phyloP scores from a whole-genome alignment of 495 filamentous ascomycete genomes.

The Hyaloscypha variabilis region DNA sequence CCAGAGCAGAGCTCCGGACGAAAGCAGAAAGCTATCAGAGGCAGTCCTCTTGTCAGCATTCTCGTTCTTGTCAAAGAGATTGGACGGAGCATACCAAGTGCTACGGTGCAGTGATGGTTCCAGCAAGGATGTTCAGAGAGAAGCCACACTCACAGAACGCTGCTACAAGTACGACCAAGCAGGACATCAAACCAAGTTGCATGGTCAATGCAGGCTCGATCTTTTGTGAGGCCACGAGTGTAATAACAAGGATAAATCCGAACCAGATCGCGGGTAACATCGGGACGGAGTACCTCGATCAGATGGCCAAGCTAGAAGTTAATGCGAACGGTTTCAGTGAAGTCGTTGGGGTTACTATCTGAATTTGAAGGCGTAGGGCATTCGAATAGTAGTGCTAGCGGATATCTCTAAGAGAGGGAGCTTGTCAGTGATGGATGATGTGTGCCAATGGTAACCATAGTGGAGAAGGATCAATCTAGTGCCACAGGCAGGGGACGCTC shows the following conservation, averaged over 20 bases:
- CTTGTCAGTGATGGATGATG: neutral
- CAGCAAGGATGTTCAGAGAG: conserved; percentile 32
- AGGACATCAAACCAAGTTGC: conserved; percentile 12
- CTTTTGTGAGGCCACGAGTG: neutral
- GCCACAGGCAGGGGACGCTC: too few relatives aligned
- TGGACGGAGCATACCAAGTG: too few relatives aligned
- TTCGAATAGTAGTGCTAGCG: neutral
- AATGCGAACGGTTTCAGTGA: neutral
- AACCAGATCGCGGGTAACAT: neutral
- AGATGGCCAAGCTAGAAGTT: neutral
- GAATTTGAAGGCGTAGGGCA: neutral
- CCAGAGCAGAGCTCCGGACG: too few relatives aligned
- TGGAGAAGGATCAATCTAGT: neutral
- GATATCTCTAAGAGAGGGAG: neutral
- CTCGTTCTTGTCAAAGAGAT: too few relatives aligned
- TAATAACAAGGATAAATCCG: neutral
- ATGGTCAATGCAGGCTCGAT: conserved; percentile 3
- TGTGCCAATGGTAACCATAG: neutral
- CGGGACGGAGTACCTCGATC: neutral
- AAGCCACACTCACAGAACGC: conserved; percentile 72
- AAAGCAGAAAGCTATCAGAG: too few relatives aligned
- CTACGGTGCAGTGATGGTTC: too few relatives aligned
- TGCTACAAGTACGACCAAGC: neutral
- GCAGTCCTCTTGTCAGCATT: too few relatives aligned
- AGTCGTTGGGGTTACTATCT: neutral